phyloP scores from a whole-genome alignment of 371 early-diverging fungal genomes.

The Paraphysoderma sedebokerense region DNA sequence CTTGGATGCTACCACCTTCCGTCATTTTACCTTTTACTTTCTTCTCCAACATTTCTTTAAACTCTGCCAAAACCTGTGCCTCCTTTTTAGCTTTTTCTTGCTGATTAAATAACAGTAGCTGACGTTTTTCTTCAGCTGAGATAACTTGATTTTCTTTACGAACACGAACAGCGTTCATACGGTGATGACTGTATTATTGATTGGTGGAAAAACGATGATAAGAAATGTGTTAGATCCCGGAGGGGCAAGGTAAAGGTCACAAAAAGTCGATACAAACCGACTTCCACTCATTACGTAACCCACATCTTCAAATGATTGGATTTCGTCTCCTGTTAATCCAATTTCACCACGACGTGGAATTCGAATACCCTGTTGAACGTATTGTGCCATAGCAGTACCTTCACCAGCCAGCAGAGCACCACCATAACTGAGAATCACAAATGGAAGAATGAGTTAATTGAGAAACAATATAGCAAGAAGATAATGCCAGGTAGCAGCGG shows the following conservation, averaged over 20 bases:
- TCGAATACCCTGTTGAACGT: conserved; percentile 80
- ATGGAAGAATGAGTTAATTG: conserved; percentile 4
- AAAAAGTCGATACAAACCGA: conserved; percentile 25
- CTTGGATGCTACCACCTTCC: too few relatives aligned
- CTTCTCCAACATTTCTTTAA: conserved; percentile 40
- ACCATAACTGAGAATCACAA: conserved; percentile 37
- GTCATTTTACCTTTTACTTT: too few relatives aligned
- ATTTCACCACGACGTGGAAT: conserved; percentile 96
- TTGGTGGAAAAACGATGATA: too few relatives aligned
- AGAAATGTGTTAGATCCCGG: too few relatives aligned
- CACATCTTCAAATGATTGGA: conserved; percentile 61
- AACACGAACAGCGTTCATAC: conserved; percentile 91
- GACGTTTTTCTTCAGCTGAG: conserved; percentile 67
- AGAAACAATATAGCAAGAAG: not conserved
- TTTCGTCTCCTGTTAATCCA: conserved; percentile 66
- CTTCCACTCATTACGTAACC: conserved; percentile 94
- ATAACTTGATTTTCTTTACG: conserved; percentile 89
- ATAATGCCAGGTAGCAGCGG: not conserved
- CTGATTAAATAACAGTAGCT: conserved; percentile 53
- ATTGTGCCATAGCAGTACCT: conserved; percentile 68
- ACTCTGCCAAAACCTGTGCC: conserved; percentile 69
- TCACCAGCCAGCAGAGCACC: conserved; percentile 59
- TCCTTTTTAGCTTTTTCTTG: conserved; percentile 78
- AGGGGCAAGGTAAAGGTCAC: not conserved
- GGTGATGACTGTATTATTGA: conserved; percentile 68